Percentiles rank a stretch among this genome's conserved stretches.
These are phyloP conservation scores for Pichia kluyveri DNA, from an alignment of 805 yeast species.

Conservation along the genomic window DNA sequence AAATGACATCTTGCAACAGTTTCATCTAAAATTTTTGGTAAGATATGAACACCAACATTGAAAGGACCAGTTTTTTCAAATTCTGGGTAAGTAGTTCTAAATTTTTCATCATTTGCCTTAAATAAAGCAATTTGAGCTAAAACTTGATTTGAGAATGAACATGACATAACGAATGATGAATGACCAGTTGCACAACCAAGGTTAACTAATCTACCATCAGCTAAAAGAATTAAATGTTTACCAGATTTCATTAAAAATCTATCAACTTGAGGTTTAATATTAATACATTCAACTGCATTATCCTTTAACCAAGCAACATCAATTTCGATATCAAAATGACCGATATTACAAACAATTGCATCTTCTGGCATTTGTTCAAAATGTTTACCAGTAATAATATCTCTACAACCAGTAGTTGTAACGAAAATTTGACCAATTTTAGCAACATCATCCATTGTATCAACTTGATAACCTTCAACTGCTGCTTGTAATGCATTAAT, in stretches of 20 bases:
- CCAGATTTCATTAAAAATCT: conserved; percentile 85
- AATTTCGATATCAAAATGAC: conserved; percentile 98
- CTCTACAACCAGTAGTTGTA: conserved; percentile 99
- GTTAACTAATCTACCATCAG: conserved; percentile 99
- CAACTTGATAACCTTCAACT: conserved; percentile 96
- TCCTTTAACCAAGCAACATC: conserved; percentile 98
- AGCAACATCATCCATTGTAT: conserved; percentile 91
- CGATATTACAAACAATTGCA: conserved; percentile 99
- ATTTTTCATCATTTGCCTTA: conserved; percentile 75
- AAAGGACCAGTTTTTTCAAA: conserved; percentile 90
- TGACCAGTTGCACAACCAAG: conserved; percentile 99
- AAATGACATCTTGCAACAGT: conserved; percentile 96
- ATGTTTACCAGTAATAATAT: conserved; percentile 85
- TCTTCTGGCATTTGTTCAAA: conserved; percentile 95
- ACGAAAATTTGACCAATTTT: conserved; percentile 92
- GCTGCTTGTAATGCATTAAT: conserved; percentile 99
- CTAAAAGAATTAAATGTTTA: conserved; percentile 89
- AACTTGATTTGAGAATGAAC: conserved; percentile 99
- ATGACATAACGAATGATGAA: conserved; percentile 97
- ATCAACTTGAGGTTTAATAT: conserved; percentile 99
- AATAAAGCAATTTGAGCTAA: conserved; percentile 96
- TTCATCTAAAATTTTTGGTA: conserved; percentile 98
- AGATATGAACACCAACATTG: conserved; percentile 84
- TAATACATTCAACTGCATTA: conserved; percentile 85
- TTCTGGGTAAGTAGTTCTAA: conserved; percentile 78